Percentiles rank a stretch among this genome's conserved stretches.
Evolutionary conservation across 345 rosid species (phyloP).

Genomic region (Eucalyptus polybractea): DNA sequence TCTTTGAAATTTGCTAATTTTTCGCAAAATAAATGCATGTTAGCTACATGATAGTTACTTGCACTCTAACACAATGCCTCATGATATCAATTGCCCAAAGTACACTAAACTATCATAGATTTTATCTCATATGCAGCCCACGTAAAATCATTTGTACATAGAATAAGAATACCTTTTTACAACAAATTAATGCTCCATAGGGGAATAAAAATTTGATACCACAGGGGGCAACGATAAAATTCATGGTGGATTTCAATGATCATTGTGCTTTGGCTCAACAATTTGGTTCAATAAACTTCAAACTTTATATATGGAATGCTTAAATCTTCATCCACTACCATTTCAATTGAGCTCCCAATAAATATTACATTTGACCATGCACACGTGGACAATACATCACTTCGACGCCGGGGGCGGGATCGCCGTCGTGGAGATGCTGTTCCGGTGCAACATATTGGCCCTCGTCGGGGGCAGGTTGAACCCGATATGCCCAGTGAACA

Average conservation of each 20-base stretch:
- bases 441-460: conserved; percentile 18
- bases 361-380: background rate
- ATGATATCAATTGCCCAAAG: too few species aligned
- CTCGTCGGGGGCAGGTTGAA: conserved; percentile 15
- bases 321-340: background rate
- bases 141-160: background rate
- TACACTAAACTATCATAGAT: too few species aligned
- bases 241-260: background rate
- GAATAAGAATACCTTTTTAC: background rate
- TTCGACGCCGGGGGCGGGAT: conserved; percentile 7
- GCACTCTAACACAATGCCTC: too few species aligned
- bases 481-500: conserved; percentile 5
- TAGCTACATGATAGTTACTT: too few species aligned
- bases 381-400: background rate
- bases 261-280: background rate
- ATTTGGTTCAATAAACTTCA: background rate
- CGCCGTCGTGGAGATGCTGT: conserved; percentile 18
- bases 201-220: background rate
- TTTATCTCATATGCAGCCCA: background rate
- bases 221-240: background rate
- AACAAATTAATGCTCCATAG: background rate
- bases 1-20: too few species aligned
- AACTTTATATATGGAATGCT: background rate
- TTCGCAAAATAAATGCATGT: too few species aligned
- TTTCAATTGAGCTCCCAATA: background rate